These are phyloP conservation scores for Calonectria henricotiae DNA, from an alignment of 2,329 filamentous ascomycete species.

Conservation along the genomic window DNA sequence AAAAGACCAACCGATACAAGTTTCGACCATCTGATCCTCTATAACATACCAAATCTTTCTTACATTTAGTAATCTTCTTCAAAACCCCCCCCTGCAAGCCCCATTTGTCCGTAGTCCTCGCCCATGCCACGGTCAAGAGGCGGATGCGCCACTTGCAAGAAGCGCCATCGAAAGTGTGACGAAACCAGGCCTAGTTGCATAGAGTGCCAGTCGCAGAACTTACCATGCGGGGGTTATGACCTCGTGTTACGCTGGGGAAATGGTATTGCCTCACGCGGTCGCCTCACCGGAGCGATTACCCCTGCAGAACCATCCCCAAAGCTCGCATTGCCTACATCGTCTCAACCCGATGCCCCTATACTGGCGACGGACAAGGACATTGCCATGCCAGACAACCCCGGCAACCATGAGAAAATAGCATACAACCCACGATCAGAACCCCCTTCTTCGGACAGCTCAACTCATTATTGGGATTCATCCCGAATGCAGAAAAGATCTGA, in stretches of 20 bases:
- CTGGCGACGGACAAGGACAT: neutral
- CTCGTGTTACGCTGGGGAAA: constrained; percentile 42
- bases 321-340: neutral
- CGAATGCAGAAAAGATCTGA: neutral
- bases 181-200: constrained; percentile 41
- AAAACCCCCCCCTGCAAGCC: neutral
- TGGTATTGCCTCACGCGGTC: constrained; percentile 39
- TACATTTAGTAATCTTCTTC: no score
- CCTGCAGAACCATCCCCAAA: constrained; percentile 39
- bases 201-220: constrained; percentile 35
- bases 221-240: constrained; percentile 41
- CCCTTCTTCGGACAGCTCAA: neutral
- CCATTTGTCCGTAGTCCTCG: neutral
- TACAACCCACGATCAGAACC: no score
- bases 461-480: neutral
- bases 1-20: no score
- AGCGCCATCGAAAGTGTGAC: constrained; percentile 47
- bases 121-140: constrained; percentile 43
- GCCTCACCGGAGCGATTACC: constrained; percentile 34
- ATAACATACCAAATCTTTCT: no score
- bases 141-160: constrained; percentile 45
- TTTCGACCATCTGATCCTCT: no score
- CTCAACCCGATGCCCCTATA: neutral
- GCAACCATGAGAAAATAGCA: no score
- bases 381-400: neutral